These are phyloP conservation scores for Saraca asoca DNA, from an alignment of 331 rosid species.

Conservation along the genomic window DNA sequence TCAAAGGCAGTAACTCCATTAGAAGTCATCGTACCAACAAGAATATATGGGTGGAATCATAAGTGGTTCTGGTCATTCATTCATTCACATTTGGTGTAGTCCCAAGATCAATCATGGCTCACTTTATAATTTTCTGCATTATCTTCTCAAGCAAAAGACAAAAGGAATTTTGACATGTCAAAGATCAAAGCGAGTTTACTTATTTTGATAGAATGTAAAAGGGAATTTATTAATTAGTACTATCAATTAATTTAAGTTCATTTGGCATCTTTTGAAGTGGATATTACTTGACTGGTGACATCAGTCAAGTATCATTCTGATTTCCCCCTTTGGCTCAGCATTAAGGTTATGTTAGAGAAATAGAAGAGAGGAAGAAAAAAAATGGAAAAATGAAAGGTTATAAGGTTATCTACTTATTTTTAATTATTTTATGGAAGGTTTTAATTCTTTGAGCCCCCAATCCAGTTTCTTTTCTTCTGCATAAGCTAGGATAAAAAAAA, in stretches of 20 bases:
- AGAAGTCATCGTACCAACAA: conserved; percentile 28
- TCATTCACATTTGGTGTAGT: not conserved
- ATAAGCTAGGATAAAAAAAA: too few relatives aligned
- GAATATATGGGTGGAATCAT: conserved; percentile 4
- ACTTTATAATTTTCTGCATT: conserved; percentile 25
- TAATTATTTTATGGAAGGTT: too few relatives aligned
- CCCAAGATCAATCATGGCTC: conserved; percentile 22
- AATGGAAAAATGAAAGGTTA: too few relatives aligned
- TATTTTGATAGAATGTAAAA: too few relatives aligned
- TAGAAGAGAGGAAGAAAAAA: too few relatives aligned
- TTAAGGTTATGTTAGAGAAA: not conserved
- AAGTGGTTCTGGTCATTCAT: conserved; percentile 26
- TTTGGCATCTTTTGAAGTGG: not conserved
- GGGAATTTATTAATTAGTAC: conserved; percentile 7
- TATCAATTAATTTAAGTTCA: conserved; percentile 1
- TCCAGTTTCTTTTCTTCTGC: too few relatives aligned
- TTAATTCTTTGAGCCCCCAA: too few relatives aligned
- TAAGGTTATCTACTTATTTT: too few relatives aligned
- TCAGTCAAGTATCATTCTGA: not conserved
- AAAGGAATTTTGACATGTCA: conserved; percentile 19
- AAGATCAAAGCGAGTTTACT: too few relatives aligned
- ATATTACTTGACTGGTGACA: not conserved
- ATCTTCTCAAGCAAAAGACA: conserved; percentile 26
- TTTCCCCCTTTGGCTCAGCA: not conserved
- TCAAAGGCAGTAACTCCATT: conserved; percentile 14